These are phyloP conservation scores for Populus deltoides DNA, from an alignment of 345 rosid species.

Conservation along the genomic window DNA sequence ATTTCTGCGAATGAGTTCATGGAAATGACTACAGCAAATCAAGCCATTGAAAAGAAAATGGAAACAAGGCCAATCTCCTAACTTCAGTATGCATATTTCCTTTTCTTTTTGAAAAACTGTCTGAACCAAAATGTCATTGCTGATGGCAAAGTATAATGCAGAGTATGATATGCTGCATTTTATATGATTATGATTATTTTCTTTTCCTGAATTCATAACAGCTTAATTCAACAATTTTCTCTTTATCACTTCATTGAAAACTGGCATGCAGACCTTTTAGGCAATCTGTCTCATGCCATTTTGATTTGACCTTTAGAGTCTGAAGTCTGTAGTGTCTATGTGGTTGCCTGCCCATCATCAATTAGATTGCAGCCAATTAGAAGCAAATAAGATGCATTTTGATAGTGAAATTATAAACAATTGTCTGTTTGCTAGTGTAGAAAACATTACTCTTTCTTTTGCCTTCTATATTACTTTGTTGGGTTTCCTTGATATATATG, in stretches of 20 bases:
- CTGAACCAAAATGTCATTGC: background rate
- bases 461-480: background rate
- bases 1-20: background rate
- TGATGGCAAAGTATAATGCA: background rate
- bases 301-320: background rate
- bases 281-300: too few relatives aligned
- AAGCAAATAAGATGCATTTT: background rate
- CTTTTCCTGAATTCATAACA: background rate
- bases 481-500: conserved; percentile 34
- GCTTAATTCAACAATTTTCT: background rate
- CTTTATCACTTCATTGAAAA: background rate
- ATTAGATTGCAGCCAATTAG: background rate
- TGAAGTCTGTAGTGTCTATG: background rate
- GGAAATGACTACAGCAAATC: background rate
- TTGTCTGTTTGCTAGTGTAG: background rate
- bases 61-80: background rate
- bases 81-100: background rate
- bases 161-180: too few relatives aligned
- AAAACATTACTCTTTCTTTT: background rate
- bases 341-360: background rate
- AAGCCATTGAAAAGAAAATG: background rate
- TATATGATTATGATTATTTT: background rate
- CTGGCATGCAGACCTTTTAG: background rate
- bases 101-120: background rate
- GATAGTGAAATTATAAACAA: background rate